A percentile compares a stretch with the other conserved stretches of the same genome.
phyloP scores from a whole-genome alignment of 2,329 filamentous ascomycete species.

The Coniella vitis region DNA sequence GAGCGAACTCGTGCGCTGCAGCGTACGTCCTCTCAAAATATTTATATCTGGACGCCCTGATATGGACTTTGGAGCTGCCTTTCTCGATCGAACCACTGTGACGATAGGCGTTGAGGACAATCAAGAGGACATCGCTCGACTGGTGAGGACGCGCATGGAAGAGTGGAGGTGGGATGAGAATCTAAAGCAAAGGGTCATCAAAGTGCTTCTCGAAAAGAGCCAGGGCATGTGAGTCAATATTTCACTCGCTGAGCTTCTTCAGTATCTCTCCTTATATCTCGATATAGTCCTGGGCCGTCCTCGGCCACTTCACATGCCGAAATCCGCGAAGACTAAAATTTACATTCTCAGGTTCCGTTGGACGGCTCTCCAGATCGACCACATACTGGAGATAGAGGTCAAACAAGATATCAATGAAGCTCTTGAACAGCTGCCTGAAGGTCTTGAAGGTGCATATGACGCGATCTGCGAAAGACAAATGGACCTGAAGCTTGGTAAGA shows the following conservation, averaged over 20 bases:
- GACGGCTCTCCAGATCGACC: conserved; percentile 24
- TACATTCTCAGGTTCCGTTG: conserved; percentile 31
- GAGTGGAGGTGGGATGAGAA: conserved; percentile 17
- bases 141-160: conserved; percentile 20
- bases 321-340: no score
- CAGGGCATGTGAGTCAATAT: conserved; percentile 23
- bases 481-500: not conserved
- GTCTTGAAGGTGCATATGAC: conserved; percentile 24
- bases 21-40: conserved; percentile 24
- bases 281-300: no score
- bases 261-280: no score
- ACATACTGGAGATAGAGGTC: conserved; percentile 20
- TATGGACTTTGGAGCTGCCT: conserved; percentile 20
- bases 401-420: conserved; percentile 20
- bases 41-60: conserved; percentile 29
- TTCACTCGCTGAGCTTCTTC: not conserved
- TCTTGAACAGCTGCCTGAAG: conserved; percentile 24
- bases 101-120: conserved; percentile 24
- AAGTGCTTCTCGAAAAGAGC: conserved; percentile 19
- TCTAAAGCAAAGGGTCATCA: conserved; percentile 16
- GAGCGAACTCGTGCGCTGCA: conserved; percentile 18
- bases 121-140: conserved; percentile 23
- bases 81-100: conserved; percentile 19
- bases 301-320: no score
- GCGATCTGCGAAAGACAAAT: conserved; percentile 20